Conservation (phyloP, 371 early-diverging fungal genomes). For the Rhizopus stolonifer region DNA sequence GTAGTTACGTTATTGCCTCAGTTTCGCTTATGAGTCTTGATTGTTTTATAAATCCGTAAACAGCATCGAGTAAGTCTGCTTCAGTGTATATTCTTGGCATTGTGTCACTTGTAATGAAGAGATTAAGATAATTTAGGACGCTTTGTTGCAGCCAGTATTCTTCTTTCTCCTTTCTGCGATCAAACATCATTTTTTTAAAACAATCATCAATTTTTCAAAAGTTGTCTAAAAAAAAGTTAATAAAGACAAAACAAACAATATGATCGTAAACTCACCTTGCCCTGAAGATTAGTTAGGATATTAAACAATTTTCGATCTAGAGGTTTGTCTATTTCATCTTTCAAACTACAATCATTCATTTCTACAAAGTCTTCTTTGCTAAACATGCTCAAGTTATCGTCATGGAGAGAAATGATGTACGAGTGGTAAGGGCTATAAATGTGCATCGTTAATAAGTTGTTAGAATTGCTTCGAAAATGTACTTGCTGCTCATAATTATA, state of each 20-base stretch:
- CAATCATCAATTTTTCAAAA: slow-evolving; percentile 2
- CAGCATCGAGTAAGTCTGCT: slow-evolving; percentile 16
- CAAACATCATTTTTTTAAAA: slow-evolving; percentile 6
- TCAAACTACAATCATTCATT: neutral
- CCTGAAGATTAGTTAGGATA: slow-evolving; percentile 1
- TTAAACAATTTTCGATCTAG: slow-evolving; percentile 2
- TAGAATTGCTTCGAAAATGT: slow-evolving; percentile 1
- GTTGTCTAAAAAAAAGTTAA: slow-evolving; percentile 4
- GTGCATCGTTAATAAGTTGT: slow-evolving; percentile 2
- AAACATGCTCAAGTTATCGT: slow-evolving; percentile 3
- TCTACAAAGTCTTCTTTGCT: neutral
- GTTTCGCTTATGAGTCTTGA: slow-evolving; percentile 7
- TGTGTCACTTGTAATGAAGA: slow-evolving; percentile 11
- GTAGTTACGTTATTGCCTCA: slow-evolving; percentile 8
- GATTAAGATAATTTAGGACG: slow-evolving; percentile 10
- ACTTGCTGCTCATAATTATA: slow-evolving; percentile 4
- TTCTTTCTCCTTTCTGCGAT: slow-evolving; percentile 10
- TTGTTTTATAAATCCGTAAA: slow-evolving; percentile 19
- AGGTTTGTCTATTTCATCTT: slow-evolving; percentile 4
- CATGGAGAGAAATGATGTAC: neutral
- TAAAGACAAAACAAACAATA: neutral
- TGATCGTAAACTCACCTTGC: slow-evolving; percentile 2
- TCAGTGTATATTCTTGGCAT: slow-evolving; percentile 10
- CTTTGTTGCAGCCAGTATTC: slow-evolving; percentile 19
- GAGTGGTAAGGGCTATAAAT: neutral